Evolutionary conservation across 2,329 filamentous ascomycete genomes (phyloP), one percentile per base, ranked within the genome.

Genomic region (Leptosphaerulina australis): DNA sequence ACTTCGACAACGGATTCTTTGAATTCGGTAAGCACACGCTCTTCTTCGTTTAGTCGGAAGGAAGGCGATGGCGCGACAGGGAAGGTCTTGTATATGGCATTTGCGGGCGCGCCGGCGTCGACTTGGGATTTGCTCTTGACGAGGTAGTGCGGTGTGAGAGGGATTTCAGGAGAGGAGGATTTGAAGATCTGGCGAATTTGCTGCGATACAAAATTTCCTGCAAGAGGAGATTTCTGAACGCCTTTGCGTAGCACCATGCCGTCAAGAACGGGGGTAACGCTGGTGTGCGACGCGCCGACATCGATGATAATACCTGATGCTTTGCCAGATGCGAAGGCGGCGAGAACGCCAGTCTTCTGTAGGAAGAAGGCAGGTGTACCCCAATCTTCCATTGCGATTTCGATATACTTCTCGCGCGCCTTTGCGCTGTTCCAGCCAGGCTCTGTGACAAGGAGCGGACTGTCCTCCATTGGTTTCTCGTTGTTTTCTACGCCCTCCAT

Each of bases 351-450:
- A 44, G 87, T 95, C 67, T 90, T 86, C 56, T 90, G 90, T 54
- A 97, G 80, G 82, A 93, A 99, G 74, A 97, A 97, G 4, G 94
- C 94, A 14, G 94, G 94, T 47, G 88, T 88, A 21, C 91, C 92
- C 91, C 94, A 99, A 68, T 86, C 90, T 80, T 99, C 94, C 87
- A 99, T 97, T 52, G 91, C 91, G 56, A 97, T 86, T 77, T 99
- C 94, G 66, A 97, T 93, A 30, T 88, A 87, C 82, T 94, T 96
- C 77, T 99, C 94, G 53, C 95, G 83, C 53, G 88, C 85, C 78
- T 97, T 97, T 33, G 83, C 75, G 20, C 86, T 82, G 75, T 96
- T 97, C 92, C 93, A 97, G 9, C 90, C 88, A 11, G 92, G 89
- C 75, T 99, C 94, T 0, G 91, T 96, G 83, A 99, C 88, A 51